Conservation (phyloP, 2,329 filamentous ascomycete species). For the Claviceps quebecensis region DNA sequence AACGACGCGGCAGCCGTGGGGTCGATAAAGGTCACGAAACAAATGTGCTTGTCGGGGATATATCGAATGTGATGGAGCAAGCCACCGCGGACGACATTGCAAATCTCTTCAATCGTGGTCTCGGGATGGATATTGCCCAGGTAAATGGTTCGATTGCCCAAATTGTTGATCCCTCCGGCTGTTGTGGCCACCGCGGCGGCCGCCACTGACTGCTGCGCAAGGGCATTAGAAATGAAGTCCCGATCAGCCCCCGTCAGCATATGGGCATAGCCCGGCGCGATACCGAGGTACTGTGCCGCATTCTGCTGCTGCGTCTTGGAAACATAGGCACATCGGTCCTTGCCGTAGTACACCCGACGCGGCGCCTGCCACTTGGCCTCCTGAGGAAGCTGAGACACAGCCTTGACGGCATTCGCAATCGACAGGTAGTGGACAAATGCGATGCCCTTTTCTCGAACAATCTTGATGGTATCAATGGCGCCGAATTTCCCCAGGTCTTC, state of each 20-base stretch:
- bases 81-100: slow-evolving; percentile 93
- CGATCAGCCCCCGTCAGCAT: slow-evolving; percentile 92
- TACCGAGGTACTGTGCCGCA: slow-evolving; percentile 92
- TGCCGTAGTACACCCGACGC: slow-evolving; percentile 93
- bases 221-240: slow-evolving; percentile 87
- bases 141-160: slow-evolving; percentile 95
- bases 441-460: slow-evolving; percentile 95
- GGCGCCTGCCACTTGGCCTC: slow-evolving; percentile 95
- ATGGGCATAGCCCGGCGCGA: slow-evolving; percentile 90
- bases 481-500: slow-evolving; percentile 96
- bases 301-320: slow-evolving; percentile 99
- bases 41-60: slow-evolving; percentile 99
- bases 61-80: slow-evolving; percentile 96
- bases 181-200: slow-evolving; percentile 93
- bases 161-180: slow-evolving; percentile 90
- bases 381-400: slow-evolving; percentile 88
- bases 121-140: slow-evolving; percentile 97
- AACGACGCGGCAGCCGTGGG: slow-evolving; percentile 95
- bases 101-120: slow-evolving; percentile 98
- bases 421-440: slow-evolving; percentile 96
- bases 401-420: slow-evolving; percentile 96
- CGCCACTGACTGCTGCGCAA: slow-evolving; percentile 94
- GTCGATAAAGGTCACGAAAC: slow-evolving; percentile 98
- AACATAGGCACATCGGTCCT: slow-evolving; percentile 95
- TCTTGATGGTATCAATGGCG: slow-evolving; percentile 91